These are phyloP conservation scores for Helotiales sp. DNA, from an alignment of 2,329 filamentous ascomycete genomes.

Conservation along the genomic window DNA sequence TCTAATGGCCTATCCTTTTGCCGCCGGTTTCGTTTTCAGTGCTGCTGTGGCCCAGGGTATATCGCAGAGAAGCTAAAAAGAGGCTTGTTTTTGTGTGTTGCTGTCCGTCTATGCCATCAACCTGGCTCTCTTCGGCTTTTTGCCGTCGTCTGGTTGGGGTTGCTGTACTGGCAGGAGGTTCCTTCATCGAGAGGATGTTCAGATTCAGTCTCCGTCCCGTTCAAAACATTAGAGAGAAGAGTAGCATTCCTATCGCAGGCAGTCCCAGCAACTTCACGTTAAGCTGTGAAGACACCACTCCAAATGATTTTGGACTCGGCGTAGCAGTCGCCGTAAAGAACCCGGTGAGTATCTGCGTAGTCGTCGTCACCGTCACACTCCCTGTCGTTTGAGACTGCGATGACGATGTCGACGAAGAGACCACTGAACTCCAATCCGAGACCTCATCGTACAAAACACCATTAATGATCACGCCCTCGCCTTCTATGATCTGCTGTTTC, in stretches of 20 bases:
- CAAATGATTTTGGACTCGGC: constrained; percentile 37
- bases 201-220: background rate
- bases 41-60: background rate
- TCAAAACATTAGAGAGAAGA: background rate
- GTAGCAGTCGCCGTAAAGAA: constrained; percentile 43
- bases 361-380: constrained; percentile 36
- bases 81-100: background rate
- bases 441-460: constrained; percentile 57
- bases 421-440: constrained; percentile 47
- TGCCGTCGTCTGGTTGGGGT: background rate
- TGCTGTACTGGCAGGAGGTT: background rate
- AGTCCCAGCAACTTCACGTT: background rate
- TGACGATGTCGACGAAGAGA: constrained; percentile 26
- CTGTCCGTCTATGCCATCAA: background rate
- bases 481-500: constrained; percentile 51
- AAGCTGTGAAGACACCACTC: constrained; percentile 1
- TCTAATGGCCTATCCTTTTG: background rate
- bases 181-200: background rate
- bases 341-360: constrained; percentile 41
- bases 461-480: constrained; percentile 62
- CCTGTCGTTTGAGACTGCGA: constrained; percentile 18
- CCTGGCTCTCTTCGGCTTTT: too few species aligned
- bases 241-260: background rate
- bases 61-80: background rate
- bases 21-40: background rate